Evolutionary conservation across 352 stramenopile genomes (phyloP), one percentile per base, ranked within the genome.

Genomic region (Phytopythium helicoides): DNA sequence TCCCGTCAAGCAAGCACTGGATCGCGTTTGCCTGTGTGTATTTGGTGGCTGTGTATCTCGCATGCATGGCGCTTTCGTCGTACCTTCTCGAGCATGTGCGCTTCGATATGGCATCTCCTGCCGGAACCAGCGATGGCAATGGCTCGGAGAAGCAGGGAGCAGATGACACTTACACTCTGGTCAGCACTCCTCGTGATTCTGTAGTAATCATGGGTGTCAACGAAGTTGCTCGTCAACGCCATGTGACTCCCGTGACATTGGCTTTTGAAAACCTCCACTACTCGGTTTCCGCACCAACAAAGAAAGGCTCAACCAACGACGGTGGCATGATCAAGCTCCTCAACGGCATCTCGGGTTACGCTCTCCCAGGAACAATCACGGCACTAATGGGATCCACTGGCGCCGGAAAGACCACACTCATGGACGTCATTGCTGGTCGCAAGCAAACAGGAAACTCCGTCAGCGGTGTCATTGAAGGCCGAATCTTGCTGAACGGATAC

Each of bases 401-500:
- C n/a, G n/a, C n/a, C n/a, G n/a, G n/a, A n/a, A n/a, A n/a, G n/a
- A n/a, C n/a, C n/a, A n/a, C n/a, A n/a, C n/a, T n/a, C n/a, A n/a
- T n/a, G n/a, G n/a, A n/a, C n/a, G n/a, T n/a, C n/a, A n/a, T n/a
- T n/a, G n/a, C n/a, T n/a, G n/a, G n/a, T n/a, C n/a, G n/a, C n/a
- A n/a, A n/a, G n/a, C n/a, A n/a, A n/a, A n/a, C n/a, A n/a, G n/a
- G n/a, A n/a, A n/a, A n/a, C n/a, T n/a, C n/a, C n/a, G n/a, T n/a
- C n/a, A n/a, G n/a, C n/a, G 34, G 34, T 16, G 34, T 16, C 34
- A 68, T 95, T 42, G 64, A 56, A 45, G 89, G 90, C 22, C 54
- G 87, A 9, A 78, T 97, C 51, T 53, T 69, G 19, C 47, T 97
- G 10, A 96, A 97, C 63, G 89, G 91, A 37, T 76, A 86, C 50